Evolutionary conservation across 1,284 basidiomycete genomes (phyloP).

Genomic region (Ustilago lituana): DNA sequence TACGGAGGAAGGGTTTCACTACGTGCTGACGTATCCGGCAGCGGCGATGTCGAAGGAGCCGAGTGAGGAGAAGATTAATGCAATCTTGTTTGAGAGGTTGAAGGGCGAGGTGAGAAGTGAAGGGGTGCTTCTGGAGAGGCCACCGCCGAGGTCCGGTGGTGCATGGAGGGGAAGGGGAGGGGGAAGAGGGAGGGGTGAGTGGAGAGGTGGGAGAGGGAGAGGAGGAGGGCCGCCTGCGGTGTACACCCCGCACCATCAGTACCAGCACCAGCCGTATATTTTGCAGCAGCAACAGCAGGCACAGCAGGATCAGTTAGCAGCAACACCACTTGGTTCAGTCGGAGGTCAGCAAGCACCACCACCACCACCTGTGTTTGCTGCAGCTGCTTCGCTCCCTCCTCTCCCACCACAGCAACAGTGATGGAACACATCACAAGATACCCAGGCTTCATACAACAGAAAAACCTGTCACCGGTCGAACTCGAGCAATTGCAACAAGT

Average conservation of each 20-base stretch:
- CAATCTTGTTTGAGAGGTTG: constrained; percentile 22
- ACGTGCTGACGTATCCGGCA: constrained; percentile 30
- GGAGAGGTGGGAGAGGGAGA: constrained; percentile 1
- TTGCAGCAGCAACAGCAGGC: not conserved
- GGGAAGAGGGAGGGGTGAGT: constrained; percentile 11
- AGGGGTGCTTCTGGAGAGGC: constrained; percentile 25
- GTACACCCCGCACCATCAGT: constrained; percentile 19
- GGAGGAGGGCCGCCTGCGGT: constrained; percentile 21
- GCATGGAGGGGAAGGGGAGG: constrained; percentile 13
- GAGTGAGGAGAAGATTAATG: constrained; percentile 14
- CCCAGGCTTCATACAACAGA: too few species aligned
- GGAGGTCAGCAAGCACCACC: not conserved
- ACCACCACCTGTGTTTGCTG: constrained; percentile 17
- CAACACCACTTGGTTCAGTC: not conserved
- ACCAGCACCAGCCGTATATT: constrained; percentile 20
- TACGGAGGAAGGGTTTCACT: constrained; percentile 31
- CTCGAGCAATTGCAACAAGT: not conserved
- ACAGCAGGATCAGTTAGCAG: not conserved
- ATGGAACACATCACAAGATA: constrained; percentile 1
- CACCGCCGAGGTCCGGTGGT: constrained; percentile 17
- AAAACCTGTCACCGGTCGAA: not conserved
- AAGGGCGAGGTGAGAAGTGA: constrained; percentile 7
- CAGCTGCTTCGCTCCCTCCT: constrained; percentile 21
- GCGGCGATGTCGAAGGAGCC: constrained; percentile 21
- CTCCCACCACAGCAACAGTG: not conserved